A percentile compares a stretch with the other conserved stretches of the same genome.
Evolutionary conservation across 768 basidiomycete species (phyloP).

Genomic region (Boletales sp.): DNA sequence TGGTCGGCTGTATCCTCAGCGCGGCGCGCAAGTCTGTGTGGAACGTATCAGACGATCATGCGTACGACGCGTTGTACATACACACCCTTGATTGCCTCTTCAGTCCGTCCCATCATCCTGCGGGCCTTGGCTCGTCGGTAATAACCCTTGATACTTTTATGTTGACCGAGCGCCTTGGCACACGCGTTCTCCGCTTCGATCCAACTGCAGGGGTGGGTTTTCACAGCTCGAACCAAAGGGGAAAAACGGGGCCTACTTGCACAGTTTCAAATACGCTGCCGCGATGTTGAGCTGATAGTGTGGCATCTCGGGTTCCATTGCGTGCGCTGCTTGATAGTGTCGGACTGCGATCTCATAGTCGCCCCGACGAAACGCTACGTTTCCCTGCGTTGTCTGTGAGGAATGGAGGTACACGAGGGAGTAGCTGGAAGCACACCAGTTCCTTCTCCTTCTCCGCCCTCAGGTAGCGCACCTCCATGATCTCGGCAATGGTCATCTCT

Average conservation of each 20-base stretch:
- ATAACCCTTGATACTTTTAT: conserved; percentile 64
- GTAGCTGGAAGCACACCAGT: conserved; percentile 38
- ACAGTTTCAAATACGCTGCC: conserved; percentile 67
- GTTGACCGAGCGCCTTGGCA: conserved; percentile 58
- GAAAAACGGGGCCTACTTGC: conserved; percentile 46
- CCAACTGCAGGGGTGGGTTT: conserved; percentile 43
- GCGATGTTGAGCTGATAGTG: conserved; percentile 77
- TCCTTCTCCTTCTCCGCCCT: conserved; percentile 72
- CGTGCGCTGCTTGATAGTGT: conserved; percentile 56
- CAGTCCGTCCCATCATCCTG: conserved; percentile 51
- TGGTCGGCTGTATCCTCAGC: conserved; percentile 60
- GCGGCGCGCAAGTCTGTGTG: conserved; percentile 56
- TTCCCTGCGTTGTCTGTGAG: conserved; percentile 47
- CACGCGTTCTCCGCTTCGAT: conserved; percentile 71
- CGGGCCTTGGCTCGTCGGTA: conserved; percentile 68
- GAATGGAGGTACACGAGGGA: background rate
- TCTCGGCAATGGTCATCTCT: conserved; percentile 64
- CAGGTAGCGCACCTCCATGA: conserved; percentile 72
- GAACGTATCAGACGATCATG: background rate
- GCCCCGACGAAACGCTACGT: conserved; percentile 62
- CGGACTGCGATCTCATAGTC: conserved; percentile 52
- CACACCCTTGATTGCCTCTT: conserved; percentile 61
- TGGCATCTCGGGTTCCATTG: conserved; percentile 68
- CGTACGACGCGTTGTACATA: background rate
- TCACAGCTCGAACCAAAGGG: conserved; percentile 10